These are phyloP conservation scores for Phytophthora sp. DNA, from an alignment of 352 stramenopile species.

Conservation along the genomic window DNA sequence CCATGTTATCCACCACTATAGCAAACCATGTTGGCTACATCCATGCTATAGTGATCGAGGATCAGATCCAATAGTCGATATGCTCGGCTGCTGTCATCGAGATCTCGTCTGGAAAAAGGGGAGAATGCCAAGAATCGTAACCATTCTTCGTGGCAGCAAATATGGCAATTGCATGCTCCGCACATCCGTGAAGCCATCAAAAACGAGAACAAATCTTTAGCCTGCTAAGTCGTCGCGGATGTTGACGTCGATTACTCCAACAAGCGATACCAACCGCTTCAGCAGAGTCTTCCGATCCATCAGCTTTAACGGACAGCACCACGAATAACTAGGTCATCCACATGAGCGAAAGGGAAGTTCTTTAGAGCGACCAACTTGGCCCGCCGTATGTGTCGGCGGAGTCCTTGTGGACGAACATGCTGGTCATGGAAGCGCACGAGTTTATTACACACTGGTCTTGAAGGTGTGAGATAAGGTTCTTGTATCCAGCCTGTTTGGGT, in stretches of 20 bases:
- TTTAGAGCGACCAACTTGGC: constrained; percentile 1
- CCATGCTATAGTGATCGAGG: neutral
- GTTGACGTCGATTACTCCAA: neutral
- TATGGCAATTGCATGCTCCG: neutral
- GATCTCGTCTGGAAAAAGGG: no score
- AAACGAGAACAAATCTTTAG: neutral
- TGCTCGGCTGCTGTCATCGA: neutral
- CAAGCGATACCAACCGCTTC: constrained; percentile 1
- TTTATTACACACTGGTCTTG: constrained; percentile 2
- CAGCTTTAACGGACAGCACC: neutral
- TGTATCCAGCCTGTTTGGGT: neutral
- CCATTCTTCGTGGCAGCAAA: no score
- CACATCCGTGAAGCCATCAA: neutral
- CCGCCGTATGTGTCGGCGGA: constrained; percentile 10
- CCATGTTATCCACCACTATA: neutral
- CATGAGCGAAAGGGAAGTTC: constrained; percentile 2
- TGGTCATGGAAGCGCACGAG: neutral
- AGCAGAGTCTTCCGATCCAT: constrained; percentile 3
- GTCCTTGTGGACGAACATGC: constrained; percentile 14
- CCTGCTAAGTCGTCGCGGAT: neutral
- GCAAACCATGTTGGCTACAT: neutral
- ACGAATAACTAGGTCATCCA: constrained; percentile 2
- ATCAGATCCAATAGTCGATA: neutral
- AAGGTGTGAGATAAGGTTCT: neutral
- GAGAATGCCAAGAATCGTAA: no score